Conservation (phyloP, 495 filamentous ascomycete species). For the Choiromyces venosus region DNA sequence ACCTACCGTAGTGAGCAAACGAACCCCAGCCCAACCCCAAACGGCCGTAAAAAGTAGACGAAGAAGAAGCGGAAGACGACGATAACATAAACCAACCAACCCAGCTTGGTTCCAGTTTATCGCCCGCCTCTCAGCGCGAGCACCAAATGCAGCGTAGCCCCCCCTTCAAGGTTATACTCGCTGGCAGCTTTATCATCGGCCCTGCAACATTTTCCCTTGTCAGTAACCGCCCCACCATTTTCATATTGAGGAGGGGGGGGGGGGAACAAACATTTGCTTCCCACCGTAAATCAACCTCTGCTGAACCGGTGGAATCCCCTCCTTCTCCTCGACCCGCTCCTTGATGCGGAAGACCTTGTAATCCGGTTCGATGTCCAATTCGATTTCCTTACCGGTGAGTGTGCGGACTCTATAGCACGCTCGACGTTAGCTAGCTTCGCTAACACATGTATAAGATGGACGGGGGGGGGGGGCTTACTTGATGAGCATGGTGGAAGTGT, state of each 20-base stretch:
- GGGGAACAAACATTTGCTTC: constrained; percentile 74
- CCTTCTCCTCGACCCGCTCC: constrained; percentile 97
- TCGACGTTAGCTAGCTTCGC: background rate
- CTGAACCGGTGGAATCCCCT: constrained; percentile 95
- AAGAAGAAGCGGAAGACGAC: too few species aligned
- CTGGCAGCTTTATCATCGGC: constrained; percentile 80
- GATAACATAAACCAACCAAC: constrained; percentile 1
- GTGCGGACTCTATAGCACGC: constrained; percentile 94
- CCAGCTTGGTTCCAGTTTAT: constrained; percentile 18
- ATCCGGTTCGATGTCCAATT: constrained; percentile 88
- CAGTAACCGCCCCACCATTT: constrained; percentile 6
- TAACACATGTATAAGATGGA: background rate
- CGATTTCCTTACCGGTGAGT: constrained; percentile 96
- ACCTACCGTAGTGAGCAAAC: background rate
- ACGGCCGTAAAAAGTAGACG: background rate
- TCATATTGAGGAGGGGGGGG: background rate
- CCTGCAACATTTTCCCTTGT: constrained; percentile 50
- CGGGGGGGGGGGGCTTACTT: constrained; percentile 17
- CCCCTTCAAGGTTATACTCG: constrained; percentile 86
- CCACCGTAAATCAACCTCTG: constrained; percentile 93
- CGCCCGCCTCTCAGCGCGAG: constrained; percentile 80
- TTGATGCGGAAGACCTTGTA: constrained; percentile 95
- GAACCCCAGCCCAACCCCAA: background rate
- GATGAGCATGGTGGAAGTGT: constrained; percentile 22
- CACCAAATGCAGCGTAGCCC: constrained; percentile 89